These are phyloP conservation scores for Nissolia schottii DNA, from an alignment of 306 rosid genomes.

Conservation along the genomic window DNA sequence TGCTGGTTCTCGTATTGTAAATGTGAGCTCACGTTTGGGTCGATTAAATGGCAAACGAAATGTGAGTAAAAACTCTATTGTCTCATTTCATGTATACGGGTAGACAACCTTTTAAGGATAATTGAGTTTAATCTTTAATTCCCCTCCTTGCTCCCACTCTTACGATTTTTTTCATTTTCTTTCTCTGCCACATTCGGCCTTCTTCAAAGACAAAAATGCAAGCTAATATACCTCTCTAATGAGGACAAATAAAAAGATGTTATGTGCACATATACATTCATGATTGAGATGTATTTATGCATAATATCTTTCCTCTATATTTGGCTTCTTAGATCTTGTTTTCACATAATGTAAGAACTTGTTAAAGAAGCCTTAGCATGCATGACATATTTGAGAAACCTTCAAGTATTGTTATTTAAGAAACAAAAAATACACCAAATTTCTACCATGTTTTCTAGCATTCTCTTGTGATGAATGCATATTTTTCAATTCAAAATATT, in stretches of 20 bases:
- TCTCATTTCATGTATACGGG: background rate
- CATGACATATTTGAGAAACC: background rate
- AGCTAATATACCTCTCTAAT: no score
- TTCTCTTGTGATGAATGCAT: background rate
- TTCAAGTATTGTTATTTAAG: background rate
- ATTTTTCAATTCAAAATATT: no score
- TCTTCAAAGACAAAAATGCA: no score
- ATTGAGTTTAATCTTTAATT: background rate
- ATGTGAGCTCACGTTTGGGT: slow-evolving; percentile 78
- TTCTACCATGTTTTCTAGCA: background rate
- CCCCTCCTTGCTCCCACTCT: no score
- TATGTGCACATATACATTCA: no score
- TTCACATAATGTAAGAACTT: no score
- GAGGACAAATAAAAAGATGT: no score
- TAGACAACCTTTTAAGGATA: background rate
- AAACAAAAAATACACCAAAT: background rate
- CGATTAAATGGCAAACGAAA: slow-evolving; percentile 68
- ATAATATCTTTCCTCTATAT: no score
- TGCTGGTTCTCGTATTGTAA: slow-evolving; percentile 76
- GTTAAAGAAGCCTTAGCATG: background rate
- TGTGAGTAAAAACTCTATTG: slow-evolving; percentile 41
- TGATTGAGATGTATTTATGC: no score
- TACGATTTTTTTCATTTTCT: no score
- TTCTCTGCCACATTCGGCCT: no score
- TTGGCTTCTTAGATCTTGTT: no score